Evolutionary conservation across 257 asterid species (phyloP).

Genomic region (Solanum chmielewskii): DNA sequence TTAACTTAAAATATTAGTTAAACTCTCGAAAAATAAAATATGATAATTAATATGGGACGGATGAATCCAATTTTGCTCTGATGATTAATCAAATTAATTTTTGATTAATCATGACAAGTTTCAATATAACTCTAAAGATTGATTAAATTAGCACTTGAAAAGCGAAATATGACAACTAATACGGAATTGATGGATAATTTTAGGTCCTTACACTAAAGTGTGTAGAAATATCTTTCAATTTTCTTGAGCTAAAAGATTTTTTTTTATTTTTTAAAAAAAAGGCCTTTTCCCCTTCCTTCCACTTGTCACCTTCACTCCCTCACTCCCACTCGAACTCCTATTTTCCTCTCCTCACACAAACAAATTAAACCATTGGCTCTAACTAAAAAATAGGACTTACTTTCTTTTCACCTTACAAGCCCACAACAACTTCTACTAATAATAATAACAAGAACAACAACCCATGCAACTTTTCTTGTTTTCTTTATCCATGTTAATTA

Average conservation of each 20-base stretch:
- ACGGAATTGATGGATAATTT: no score
- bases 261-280: no score
- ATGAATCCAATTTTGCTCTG: background rate
- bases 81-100: no score
- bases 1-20: background rate
- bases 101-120: no score
- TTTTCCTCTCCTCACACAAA: slow-evolving; percentile 42
- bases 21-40: background rate
- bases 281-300: slow-evolving; percentile 28
- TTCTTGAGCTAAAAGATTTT: background rate
- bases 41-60: background rate
- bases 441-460: slow-evolving; percentile 27
- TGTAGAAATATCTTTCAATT: slow-evolving; percentile 17
- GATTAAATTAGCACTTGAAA: no score
- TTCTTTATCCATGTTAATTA: background rate
- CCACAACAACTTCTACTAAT: slow-evolving; percentile 33
- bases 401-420: slow-evolving; percentile 31
- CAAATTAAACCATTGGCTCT: slow-evolving; percentile 9
- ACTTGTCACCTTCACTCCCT: slow-evolving; percentile 42
- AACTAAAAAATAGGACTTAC: slow-evolving; percentile 60
- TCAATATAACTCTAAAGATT: no score
- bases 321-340: slow-evolving; percentile 31
- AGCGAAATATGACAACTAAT: background rate
- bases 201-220: background rate
- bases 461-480: background rate